phyloP scores from a whole-genome alignment of 1,139 yeast genomes.

The Geotrichum reessii region DNA sequence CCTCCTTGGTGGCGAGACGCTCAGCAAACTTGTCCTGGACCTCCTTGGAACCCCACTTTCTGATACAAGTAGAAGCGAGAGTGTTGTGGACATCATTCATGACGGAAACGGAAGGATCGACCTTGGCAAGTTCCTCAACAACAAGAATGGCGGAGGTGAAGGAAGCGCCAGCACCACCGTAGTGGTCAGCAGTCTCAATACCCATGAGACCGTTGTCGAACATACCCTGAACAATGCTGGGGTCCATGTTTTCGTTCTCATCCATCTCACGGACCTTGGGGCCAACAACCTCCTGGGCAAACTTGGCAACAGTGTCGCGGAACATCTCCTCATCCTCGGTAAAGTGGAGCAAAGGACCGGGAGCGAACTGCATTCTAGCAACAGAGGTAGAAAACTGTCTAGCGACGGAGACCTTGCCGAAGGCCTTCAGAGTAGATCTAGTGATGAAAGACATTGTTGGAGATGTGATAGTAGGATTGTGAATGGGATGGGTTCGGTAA shows the following conservation, averaged over 20 bases:
- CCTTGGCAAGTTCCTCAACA: constrained; percentile 43
- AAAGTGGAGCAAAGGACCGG: constrained; percentile 24
- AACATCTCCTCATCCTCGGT: constrained; percentile 42
- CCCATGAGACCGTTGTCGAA: constrained; percentile 43
- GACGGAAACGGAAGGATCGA: constrained; percentile 42
- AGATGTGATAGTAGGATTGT: not conserved
- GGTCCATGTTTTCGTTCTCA: constrained; percentile 41
- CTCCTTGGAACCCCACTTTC: constrained; percentile 38
- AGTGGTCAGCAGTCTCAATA: constrained; percentile 43
- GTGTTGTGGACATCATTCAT: constrained; percentile 45
- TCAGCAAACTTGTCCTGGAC: constrained; percentile 40
- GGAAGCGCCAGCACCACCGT: constrained; percentile 44
- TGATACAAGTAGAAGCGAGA: constrained; percentile 40
- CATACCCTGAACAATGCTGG: constrained; percentile 35
- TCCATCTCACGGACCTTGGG: constrained; percentile 43
- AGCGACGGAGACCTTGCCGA: not conserved
- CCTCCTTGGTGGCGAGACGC: constrained; percentile 34
- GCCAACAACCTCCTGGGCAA: constrained; percentile 39
- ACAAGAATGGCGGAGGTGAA: constrained; percentile 43
- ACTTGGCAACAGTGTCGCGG: constrained; percentile 38
- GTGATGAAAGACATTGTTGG: constrained; percentile 7
- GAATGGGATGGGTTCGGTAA: not conserved
- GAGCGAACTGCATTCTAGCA: constrained; percentile 8
- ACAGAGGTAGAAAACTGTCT: constrained; percentile 6
- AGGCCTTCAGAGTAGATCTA: constrained; percentile 9